A percentile compares a stretch with the other conserved stretches of the same genome.
Evolutionary conservation across 306 rosid genomes (phyloP).

Genomic region (Malus orientalis): DNA sequence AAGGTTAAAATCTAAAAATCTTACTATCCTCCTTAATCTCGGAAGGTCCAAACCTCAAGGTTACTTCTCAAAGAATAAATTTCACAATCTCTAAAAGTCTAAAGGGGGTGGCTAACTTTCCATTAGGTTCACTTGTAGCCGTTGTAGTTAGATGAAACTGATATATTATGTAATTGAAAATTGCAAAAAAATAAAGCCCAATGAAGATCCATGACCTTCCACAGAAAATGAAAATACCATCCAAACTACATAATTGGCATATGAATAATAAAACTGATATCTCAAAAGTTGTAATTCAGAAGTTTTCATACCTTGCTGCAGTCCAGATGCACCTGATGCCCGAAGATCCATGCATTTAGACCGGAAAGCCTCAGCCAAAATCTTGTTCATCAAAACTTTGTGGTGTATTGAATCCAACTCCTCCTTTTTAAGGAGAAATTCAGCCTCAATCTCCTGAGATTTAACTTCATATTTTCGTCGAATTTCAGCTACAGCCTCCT

Average conservation of each 20-base stretch:
- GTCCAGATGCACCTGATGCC: conserved; percentile 25
- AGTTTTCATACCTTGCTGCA: conserved; percentile 48
- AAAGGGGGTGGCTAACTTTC: background rate
- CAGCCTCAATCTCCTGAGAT: conserved; percentile 37
- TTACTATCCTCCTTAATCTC: background rate
- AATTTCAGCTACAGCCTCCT: conserved; percentile 37
- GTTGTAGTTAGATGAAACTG: background rate
- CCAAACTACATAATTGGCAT: background rate
- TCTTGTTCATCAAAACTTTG: conserved; percentile 35
- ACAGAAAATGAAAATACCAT: background rate
- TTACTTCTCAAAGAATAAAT: background rate
- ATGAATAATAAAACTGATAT: background rate
- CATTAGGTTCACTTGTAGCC: background rate
- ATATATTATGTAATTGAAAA: background rate
- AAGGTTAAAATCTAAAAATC: background rate
- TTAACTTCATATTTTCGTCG: conserved; percentile 45
- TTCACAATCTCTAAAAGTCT: background rate
- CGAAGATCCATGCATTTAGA: conserved; percentile 42
- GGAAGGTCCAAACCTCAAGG: background rate
- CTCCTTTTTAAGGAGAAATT: conserved; percentile 28
- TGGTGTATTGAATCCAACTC: conserved; percentile 29
- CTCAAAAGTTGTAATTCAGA: background rate
- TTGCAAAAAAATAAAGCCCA: background rate
- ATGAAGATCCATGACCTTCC: background rate
- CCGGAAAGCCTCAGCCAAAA: conserved; percentile 61